Percentiles rank a stretch among this genome's conserved stretches.
Evolutionary conservation across 495 filamentous ascomycete genomes (phyloP).

Genomic region (Hypomontagnella submonticulosa): DNA sequence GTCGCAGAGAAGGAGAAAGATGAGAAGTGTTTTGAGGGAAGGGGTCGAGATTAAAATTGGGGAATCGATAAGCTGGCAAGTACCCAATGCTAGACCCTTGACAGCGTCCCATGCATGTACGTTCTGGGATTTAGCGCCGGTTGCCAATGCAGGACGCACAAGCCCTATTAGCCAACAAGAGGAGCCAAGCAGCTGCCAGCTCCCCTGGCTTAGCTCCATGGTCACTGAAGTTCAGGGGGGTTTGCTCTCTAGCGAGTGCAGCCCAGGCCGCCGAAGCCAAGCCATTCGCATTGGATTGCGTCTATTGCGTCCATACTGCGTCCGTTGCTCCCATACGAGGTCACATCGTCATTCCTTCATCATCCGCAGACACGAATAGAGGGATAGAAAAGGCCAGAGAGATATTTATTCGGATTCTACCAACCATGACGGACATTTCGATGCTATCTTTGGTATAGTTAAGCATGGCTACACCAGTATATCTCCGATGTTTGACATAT

Average conservation of each 20-base stretch:
- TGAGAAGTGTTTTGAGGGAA: conserved; percentile 29
- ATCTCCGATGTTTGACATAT: conserved; percentile 25
- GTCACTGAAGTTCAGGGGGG: conserved; percentile 12
- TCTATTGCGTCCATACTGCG: too few relatives aligned
- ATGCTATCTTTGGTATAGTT: conserved; percentile 4
- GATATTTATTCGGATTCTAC: conserved; percentile 2
- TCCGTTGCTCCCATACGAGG: neutral
- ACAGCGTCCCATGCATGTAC: conserved; percentile 25
- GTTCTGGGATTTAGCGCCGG: conserved; percentile 11
- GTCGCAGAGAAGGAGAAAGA: conserved; percentile 33
- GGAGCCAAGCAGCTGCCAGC: conserved; percentile 16
- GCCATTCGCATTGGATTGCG: too few relatives aligned
- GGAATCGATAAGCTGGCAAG: conserved; percentile 36
- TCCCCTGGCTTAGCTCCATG: neutral
- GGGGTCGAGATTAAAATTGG: conserved; percentile 45
- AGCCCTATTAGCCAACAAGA: conserved; percentile 17
- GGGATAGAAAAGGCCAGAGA: neutral
- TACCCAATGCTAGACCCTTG: conserved; percentile 34
- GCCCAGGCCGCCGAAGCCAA: too few relatives aligned
- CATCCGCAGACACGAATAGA: conserved; percentile 8
- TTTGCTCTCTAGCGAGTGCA: neutral
- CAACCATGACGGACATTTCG: neutral
- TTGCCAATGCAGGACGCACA: conserved; percentile 33
- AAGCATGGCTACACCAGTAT: conserved; percentile 14
- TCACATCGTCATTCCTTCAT: conserved; percentile 33